These are phyloP conservation scores for Geosmithia morbida DNA, from an alignment of 2,329 filamentous ascomycete genomes.

Conservation along the genomic window DNA sequence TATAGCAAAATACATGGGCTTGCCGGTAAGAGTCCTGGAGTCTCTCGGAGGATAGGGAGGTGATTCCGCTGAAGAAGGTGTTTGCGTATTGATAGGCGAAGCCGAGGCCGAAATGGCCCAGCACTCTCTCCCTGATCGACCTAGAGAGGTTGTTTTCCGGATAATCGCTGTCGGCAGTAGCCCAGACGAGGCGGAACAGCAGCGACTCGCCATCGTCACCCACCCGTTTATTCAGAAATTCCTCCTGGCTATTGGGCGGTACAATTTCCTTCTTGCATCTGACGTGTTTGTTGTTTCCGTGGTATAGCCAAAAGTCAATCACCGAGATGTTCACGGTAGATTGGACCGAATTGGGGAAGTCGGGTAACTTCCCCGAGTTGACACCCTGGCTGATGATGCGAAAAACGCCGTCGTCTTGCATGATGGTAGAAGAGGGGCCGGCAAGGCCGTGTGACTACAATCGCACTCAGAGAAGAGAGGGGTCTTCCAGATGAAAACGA, in stretches of 20 bases:
- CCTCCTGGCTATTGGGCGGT: background rate
- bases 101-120: constrained; percentile 12
- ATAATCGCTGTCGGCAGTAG: constrained; percentile 8
- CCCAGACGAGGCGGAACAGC: constrained; percentile 15
- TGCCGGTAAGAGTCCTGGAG: constrained; percentile 4
- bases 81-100: constrained; percentile 17
- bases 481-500: too few species aligned
- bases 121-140: constrained; percentile 6
- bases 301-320: constrained; percentile 1
- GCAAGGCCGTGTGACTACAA: too few species aligned
- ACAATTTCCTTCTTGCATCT: background rate
- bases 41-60: constrained; percentile 8
- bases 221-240: background rate
- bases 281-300: background rate
- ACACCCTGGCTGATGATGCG: too few species aligned
- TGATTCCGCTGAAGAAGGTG: constrained; percentile 17
- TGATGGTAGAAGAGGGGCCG: too few species aligned
- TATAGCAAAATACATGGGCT: constrained; percentile 18
- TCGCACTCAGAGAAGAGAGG: too few species aligned
- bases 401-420: too few species aligned
- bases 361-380: background rate
- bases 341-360: too few species aligned
- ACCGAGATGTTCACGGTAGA: background rate
- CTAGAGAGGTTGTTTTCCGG: constrained; percentile 12
- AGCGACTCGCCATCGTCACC: constrained; percentile 7